A percentile compares a stretch with the other conserved stretches of the same genome.
Conservation (phyloP, 257 asterid species). For the Catharanthus roseus region DNA sequence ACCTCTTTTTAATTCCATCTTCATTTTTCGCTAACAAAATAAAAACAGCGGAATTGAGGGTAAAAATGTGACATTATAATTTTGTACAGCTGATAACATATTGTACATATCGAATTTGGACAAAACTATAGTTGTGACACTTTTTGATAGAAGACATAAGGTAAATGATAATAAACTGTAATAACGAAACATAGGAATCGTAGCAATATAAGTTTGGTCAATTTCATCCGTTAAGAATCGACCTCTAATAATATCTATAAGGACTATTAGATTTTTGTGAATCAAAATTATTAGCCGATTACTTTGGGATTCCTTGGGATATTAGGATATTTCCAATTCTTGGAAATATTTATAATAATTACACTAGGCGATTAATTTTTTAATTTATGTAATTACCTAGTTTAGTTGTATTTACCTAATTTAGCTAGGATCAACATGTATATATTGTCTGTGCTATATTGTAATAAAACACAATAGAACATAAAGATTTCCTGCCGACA, state of each 20-base stretch:
- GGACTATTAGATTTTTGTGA: constrained; percentile 60
- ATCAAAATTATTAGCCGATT: too few relatives aligned
- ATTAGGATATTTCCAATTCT: too few relatives aligned
- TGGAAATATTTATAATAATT: too few relatives aligned
- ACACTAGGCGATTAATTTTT: too few relatives aligned
- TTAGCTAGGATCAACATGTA: too few relatives aligned
- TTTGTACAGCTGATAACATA: constrained; percentile 57
- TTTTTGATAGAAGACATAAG: constrained; percentile 59
- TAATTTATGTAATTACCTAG: too few relatives aligned
- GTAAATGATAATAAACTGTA: constrained; percentile 73
- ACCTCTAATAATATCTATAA: constrained; percentile 49
- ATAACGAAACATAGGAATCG: constrained; percentile 82
- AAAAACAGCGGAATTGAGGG: constrained; percentile 74
- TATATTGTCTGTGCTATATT: too few relatives aligned
- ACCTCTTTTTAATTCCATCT: constrained; percentile 35
- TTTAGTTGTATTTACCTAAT: too few relatives aligned
- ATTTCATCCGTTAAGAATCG: constrained; percentile 37
- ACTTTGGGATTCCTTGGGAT: too few relatives aligned
- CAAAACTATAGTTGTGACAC: constrained; percentile 60
- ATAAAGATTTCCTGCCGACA: too few relatives aligned
- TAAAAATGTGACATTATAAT: constrained; percentile 50
- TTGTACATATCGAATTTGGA: constrained; percentile 69
- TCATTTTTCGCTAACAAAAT: constrained; percentile 57
- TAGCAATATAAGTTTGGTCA: constrained; percentile 52
- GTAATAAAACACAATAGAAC: too few relatives aligned